Evolutionary conservation across 371 early-diverging fungal genomes (phyloP).

Genomic region (Encephalitozoon cuniculi): DNA sequence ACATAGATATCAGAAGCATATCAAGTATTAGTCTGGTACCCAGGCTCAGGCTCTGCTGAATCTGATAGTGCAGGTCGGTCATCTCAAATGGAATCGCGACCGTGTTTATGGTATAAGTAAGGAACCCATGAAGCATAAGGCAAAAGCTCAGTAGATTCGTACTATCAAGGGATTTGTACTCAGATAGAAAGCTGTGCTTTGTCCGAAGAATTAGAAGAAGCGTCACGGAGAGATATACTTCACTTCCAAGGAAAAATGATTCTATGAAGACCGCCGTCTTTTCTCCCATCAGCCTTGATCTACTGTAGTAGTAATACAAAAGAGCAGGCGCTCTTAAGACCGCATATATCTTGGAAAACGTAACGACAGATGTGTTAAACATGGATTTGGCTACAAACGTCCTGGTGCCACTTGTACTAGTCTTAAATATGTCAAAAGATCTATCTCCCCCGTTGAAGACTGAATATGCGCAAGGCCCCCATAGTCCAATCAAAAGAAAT

Average conservation of each 20-base stretch:
- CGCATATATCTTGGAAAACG: conserved; percentile 31
- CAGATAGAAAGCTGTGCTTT: conserved; percentile 21
- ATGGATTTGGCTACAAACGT: conserved; percentile 11
- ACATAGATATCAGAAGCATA: conserved; percentile 20
- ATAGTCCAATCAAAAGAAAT: conserved; percentile 27
- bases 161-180: conserved; percentile 29
- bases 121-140: conserved; percentile 12
- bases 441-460: conserved; percentile 1
- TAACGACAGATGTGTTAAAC: conserved; percentile 30
- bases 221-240: conserved; percentile 28
- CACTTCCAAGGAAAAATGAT: conserved; percentile 23
- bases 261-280: conserved; percentile 18
- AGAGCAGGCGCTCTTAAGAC: conserved; percentile 11
- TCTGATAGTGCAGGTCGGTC: neutral
- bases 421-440: conserved; percentile 4
- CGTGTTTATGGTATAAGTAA: conserved; percentile 24
- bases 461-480: conserved; percentile 35
- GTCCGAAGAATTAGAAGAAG: conserved; percentile 17
- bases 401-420: neutral
- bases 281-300: neutral
- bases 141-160: conserved; percentile 15
- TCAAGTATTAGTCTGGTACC: conserved; percentile 16
- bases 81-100: conserved; percentile 16
- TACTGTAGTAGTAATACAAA: conserved; percentile 10
- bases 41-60: conserved; percentile 21